Percentiles rank a stretch among this genome's conserved stretches.
phyloP scores from a whole-genome alignment of 2,329 filamentous ascomycete genomes.

The Cadophora sp. region DNA sequence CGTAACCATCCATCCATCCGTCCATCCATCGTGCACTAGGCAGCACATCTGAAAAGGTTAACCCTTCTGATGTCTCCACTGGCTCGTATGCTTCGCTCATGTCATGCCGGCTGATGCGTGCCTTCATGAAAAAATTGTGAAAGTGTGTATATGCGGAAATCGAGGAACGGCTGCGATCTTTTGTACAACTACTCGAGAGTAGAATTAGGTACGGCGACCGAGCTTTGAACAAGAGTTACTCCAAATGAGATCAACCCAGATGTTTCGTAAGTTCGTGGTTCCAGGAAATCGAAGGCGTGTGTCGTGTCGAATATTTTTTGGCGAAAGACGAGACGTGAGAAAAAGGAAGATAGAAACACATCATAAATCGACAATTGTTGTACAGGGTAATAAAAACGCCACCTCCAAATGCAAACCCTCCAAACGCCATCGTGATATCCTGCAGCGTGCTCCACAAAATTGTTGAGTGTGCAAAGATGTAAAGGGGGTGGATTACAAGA shows the following conservation, averaged over 20 bases:
- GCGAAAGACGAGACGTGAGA: too few species aligned
- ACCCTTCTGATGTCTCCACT: not conserved
- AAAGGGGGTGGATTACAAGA: slow-evolving; percentile 52
- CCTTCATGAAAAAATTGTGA: not conserved
- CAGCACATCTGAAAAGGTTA: not conserved
- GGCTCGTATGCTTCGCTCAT: not conserved
- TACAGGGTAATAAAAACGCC: slow-evolving; percentile 27
- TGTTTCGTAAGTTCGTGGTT: slow-evolving; percentile 6
- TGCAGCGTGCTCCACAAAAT: slow-evolving; percentile 11
- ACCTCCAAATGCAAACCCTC: slow-evolving; percentile 21
- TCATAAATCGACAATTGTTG: slow-evolving; percentile 19
- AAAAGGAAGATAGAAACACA: slow-evolving; percentile 7
- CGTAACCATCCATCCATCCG: not conserved
- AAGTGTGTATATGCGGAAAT: not conserved
- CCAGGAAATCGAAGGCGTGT: not conserved
- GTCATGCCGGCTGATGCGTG: not conserved
- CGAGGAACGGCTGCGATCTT: not conserved
- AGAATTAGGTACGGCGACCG: not conserved
- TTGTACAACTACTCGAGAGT: not conserved
- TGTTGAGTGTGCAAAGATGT: slow-evolving; percentile 14
- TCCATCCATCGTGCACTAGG: not conserved
- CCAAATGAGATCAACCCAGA: slow-evolving; percentile 5
- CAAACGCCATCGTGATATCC: slow-evolving; percentile 28
- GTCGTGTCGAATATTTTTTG: not conserved
- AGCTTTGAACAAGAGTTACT: not conserved